These are phyloP conservation scores for Hymenoscyphus scutula DNA, from an alignment of 2,329 filamentous ascomycete species.

Conservation along the genomic window DNA sequence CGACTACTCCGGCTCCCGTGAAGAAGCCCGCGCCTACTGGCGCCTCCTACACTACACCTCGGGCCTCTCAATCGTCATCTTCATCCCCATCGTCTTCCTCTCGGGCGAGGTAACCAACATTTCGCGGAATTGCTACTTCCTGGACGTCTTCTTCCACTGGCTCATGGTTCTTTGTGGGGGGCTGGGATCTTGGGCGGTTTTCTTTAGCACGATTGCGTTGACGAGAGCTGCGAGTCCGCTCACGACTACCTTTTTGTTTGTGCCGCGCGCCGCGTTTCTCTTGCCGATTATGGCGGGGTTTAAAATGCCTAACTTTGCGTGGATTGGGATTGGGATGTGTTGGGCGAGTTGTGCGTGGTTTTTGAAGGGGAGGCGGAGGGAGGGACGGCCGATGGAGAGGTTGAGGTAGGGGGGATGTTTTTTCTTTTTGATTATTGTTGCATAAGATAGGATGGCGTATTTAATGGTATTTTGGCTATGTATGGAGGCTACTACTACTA, in stretches of 20 bases:
- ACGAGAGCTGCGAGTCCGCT: conserved; percentile 50
- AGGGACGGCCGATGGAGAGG: conserved; percentile 30
- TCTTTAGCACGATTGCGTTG: conserved; percentile 46
- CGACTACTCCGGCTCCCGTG: conserved; percentile 37
- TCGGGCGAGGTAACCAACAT: conserved; percentile 50
- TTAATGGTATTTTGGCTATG: neutral
- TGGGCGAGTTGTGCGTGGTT: conserved; percentile 51
- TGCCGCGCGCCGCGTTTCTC: conserved; percentile 49
- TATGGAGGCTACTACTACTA: neutral
- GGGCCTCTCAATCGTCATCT: conserved; percentile 46
- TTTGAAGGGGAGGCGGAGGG: conserved; percentile 43
- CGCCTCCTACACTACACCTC: conserved; percentile 52
- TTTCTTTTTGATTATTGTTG: neutral
- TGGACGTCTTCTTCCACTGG: conserved; percentile 56
- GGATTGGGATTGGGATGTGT: conserved; percentile 50
- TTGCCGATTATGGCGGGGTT: conserved; percentile 46
- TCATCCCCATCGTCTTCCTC: conserved; percentile 48
- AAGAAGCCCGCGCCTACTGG: conserved; percentile 51
- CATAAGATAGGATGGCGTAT: conserved; percentile 5
- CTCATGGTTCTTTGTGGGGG: conserved; percentile 49
- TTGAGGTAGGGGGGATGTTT: conserved; percentile 24
- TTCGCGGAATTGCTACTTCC: conserved; percentile 50
- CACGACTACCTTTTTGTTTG: conserved; percentile 47
- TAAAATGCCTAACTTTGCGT: conserved; percentile 49
- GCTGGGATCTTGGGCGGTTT: conserved; percentile 47